These are phyloP conservation scores for Zelonia costaricensis DNA, from an alignment of 208 protist genomes.

Conservation along the genomic window DNA sequence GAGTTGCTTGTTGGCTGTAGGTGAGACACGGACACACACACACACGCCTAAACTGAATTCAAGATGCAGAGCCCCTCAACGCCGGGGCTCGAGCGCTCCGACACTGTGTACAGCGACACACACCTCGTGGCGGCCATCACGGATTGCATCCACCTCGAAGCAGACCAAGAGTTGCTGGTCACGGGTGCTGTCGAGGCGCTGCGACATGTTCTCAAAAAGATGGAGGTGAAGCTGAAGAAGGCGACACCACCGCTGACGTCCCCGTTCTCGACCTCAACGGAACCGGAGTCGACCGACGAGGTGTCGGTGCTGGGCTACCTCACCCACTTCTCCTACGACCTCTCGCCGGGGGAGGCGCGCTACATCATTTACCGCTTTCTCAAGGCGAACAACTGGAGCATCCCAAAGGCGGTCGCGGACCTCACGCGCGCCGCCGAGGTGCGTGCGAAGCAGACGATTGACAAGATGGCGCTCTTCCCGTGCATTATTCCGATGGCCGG, in stretches of 20 bases:
- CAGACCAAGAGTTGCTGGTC: constrained; percentile 3
- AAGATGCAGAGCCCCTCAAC: neutral
- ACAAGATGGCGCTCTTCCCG: constrained; percentile 56
- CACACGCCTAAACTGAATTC: no score
- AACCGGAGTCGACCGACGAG: neutral
- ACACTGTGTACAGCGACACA: constrained; percentile 1
- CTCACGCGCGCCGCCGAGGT: constrained; percentile 34
- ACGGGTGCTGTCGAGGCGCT: constrained; percentile 15
- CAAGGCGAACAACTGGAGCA: constrained; percentile 30
- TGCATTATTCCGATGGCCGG: constrained; percentile 57
- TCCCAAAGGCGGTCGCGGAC: constrained; percentile 32
- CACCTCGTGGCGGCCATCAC: constrained; percentile 12
- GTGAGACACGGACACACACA: no score
- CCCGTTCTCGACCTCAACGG: neutral
- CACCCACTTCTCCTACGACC: constrained; percentile 30
- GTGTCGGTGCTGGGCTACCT: constrained; percentile 12
- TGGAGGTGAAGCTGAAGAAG: neutral
- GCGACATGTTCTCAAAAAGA: constrained; percentile 11
- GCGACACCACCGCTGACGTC: no score
- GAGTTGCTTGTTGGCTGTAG: no score
- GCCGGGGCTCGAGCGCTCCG: neutral
- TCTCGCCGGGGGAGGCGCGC: constrained; percentile 22
- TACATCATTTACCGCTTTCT: constrained; percentile 51
- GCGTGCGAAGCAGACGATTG: constrained; percentile 48
- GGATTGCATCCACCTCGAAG: constrained; percentile 13